Conservation (phyloP, 2,329 filamentous ascomycete genomes). For the Talaromyces sp. region DNA sequence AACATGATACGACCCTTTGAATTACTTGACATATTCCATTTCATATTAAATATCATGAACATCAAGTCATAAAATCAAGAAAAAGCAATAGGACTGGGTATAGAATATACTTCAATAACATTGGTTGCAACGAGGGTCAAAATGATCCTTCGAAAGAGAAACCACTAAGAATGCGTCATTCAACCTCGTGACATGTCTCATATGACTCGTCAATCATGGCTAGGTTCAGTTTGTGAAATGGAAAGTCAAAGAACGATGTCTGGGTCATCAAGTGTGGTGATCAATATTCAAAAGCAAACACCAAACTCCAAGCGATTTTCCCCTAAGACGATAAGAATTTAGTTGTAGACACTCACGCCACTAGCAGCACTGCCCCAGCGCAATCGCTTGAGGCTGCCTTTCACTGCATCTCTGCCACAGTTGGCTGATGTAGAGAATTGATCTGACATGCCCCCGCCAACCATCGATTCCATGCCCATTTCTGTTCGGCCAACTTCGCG, state of each 20-base stretch:
- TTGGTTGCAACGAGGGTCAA: not conserved
- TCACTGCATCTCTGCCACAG: constrained; percentile 47
- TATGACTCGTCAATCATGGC: constrained; percentile 10
- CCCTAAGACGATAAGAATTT: not conserved
- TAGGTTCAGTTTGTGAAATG: not conserved
- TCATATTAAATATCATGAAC: not conserved
- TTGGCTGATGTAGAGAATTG: constrained; percentile 31
- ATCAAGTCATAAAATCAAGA: not conserved
- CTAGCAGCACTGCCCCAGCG: constrained; percentile 41
- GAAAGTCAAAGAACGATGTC: not conserved
- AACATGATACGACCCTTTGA: not conserved
- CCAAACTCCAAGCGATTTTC: constrained; percentile 2
- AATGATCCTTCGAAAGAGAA: not conserved
- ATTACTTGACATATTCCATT: not conserved
- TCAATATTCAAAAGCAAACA: not conserved
- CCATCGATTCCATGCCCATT: constrained; percentile 27
- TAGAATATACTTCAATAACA: not conserved
- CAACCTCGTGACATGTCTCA: constrained; percentile 4
- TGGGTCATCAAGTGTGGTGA: not conserved
- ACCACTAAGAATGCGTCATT: not conserved
- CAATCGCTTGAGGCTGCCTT: constrained; percentile 41
- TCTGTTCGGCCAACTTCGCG: constrained; percentile 57
- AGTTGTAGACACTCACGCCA: constrained; percentile 29
- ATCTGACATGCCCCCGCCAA: constrained; percentile 22
- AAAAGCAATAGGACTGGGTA: not conserved